A percentile compares a stretch with the other conserved stretches of the same genome.
These are phyloP conservation scores for Zygosaccharomyces bisporus DNA, from an alignment of 805 yeast species.

Conservation along the genomic window DNA sequence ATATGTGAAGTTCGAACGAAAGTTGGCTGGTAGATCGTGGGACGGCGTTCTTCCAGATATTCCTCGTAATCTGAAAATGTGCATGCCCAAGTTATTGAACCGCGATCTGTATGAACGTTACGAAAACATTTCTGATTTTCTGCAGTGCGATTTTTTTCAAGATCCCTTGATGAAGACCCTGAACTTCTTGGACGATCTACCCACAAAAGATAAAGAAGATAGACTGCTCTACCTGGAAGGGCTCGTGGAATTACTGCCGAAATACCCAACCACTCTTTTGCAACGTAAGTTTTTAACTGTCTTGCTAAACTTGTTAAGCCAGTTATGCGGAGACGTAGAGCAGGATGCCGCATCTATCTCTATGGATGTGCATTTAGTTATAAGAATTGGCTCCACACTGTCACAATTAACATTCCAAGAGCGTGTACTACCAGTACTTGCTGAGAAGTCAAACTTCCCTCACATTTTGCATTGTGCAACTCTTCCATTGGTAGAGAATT, in stretches of 20 bases:
- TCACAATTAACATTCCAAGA: constrained; percentile 79
- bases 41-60: constrained; percentile 49
- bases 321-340: constrained; percentile 33
- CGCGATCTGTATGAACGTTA: constrained; percentile 55
- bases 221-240: constrained; percentile 66
- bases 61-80: constrained; percentile 50
- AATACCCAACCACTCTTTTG: constrained; percentile 55
- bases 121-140: constrained; percentile 49
- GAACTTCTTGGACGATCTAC: constrained; percentile 76
- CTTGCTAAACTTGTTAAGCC: constrained; percentile 49
- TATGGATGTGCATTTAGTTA: constrained; percentile 46
- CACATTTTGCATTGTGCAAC: constrained; percentile 26
- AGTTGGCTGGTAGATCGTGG: constrained; percentile 40
- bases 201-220: constrained; percentile 67
- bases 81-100: constrained; percentile 49
- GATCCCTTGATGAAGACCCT: constrained; percentile 78
- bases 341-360: constrained; percentile 42
- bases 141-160: constrained; percentile 72
- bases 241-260: constrained; percentile 47
- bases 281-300: constrained; percentile 73
- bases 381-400: constrained; percentile 59
- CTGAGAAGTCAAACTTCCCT: constrained; percentile 19
- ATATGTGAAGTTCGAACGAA: constrained; percentile 45
- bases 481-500: constrained; percentile 44
- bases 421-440: constrained; percentile 47